Percentiles rank a stretch among this genome's conserved stretches.
These are phyloP conservation scores for Rosa lucieae DNA, from an alignment of 306 rosid species.

Conservation along the genomic window DNA sequence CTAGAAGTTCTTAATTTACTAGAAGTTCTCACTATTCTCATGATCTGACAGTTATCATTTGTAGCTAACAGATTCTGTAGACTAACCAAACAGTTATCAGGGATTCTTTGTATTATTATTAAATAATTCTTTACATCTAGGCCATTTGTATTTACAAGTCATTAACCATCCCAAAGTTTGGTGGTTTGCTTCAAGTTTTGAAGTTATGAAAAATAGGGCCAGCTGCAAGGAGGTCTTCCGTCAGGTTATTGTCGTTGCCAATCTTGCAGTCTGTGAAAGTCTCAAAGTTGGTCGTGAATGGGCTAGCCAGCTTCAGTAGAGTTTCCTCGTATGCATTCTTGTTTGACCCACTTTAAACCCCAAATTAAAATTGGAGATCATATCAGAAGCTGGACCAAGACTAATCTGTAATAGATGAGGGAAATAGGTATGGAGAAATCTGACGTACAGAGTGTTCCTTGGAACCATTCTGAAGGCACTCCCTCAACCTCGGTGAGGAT, in stretches of 20 bases:
- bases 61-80: not conserved
- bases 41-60: not conserved
- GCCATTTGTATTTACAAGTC: too few species aligned
- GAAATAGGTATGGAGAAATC: too few species aligned
- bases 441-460: too few species aligned
- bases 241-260: not conserved
- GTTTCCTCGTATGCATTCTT: too few species aligned
- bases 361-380: too few species aligned
- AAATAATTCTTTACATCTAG: not conserved
- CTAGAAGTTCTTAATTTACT: not conserved
- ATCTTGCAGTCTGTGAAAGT: conserved; percentile 2
- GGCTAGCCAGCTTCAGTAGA: too few species aligned
- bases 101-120: not conserved
- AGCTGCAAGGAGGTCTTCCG: not conserved
- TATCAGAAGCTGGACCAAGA: too few species aligned
- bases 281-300: not conserved
- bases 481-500: too few species aligned
- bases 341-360: too few species aligned
- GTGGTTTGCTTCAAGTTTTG: too few species aligned
- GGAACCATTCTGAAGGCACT: too few species aligned
- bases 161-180: not conserved
- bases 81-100: not conserved
- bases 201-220: not conserved
- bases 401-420: too few species aligned
- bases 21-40: not conserved